Base-by-base conservation (phyloP, 208 protist species). In the Acanthamoeba castellanii region DNA sequence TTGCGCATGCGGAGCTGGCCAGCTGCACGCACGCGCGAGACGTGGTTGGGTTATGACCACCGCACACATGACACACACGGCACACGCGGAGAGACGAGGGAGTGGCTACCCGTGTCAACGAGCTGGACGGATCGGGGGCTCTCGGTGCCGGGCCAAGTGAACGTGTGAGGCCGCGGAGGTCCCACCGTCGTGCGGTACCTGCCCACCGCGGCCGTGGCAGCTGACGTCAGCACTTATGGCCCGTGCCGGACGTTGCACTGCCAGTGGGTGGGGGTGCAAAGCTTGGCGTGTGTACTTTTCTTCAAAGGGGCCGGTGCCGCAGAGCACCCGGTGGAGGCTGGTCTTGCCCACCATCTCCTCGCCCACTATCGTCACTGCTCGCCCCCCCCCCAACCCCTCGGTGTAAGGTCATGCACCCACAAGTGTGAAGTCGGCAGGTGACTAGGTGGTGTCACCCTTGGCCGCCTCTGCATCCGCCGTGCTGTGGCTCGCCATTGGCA, bases 331-430 rank as follows among this genome's bases (percentile, higher is more conserved):
- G 22, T 84, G 76, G 18, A 84, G 76, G 22, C 45, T 30, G 7
- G 76, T 57, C 76, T 84, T 84, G 13, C 76, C 76, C 42, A 84
- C 76, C 76, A 57, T 84, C 22, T 84, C 76, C 45, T 84, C 76
- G 42, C 76, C 76, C 76, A 84, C 76, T 5, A 84, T 27, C 42
- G 76, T 55, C 34, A 84, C 76, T 84, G 42, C 6, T 13, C 14
- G 1, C 68, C 32, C 68, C n/a, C 68, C 68, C 8, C 68, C n/a
- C 20, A 22, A 5, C 30, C 13, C 20, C 5, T 22, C 8, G 13
- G 18, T 27, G 13, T 76, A 6, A 76, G n/a, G 6, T 34, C 64
- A 34, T 6, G 2, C 18, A 27, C 68, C 11, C 13, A 30, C 27
- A 37, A 76, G n/a, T 27, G 37, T 9, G 34, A 42, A 76, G 34